These are phyloP conservation scores for Sphagnum contortum DNA, from an alignment of 225 moss, liverwort and hornwort species.

Conservation along the genomic window DNA sequence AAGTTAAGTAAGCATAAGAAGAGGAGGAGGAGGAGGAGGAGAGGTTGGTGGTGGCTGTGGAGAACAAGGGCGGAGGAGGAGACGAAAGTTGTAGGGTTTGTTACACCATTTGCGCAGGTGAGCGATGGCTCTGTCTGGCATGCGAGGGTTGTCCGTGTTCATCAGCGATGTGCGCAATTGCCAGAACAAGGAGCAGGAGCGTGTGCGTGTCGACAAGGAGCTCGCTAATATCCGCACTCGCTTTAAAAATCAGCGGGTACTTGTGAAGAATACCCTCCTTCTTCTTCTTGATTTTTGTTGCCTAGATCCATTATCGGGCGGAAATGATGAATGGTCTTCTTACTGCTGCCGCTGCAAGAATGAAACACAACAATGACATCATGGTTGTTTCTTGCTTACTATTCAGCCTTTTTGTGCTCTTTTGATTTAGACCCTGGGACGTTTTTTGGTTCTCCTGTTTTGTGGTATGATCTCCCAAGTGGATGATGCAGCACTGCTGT, in stretches of 20 bases:
- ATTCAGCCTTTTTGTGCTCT: too few relatives aligned
- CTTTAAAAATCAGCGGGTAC: slow-evolving; percentile 91
- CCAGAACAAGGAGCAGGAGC: slow-evolving; percentile 97
- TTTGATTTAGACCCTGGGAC: too few relatives aligned
- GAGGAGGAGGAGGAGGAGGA: too few relatives aligned
- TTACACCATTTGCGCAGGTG: background rate
- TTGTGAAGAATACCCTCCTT: slow-evolving; percentile 9
- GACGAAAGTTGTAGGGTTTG: too few relatives aligned
- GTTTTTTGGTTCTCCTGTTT: too few relatives aligned
- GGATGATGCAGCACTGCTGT: too few relatives aligned
- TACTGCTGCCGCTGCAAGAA: background rate
- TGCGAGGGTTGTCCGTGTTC: slow-evolving; percentile 93
- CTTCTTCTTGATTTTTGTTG: background rate
- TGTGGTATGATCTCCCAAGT: too few relatives aligned
- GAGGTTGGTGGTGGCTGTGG: too few relatives aligned
- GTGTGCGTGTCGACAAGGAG: slow-evolving; percentile 93
- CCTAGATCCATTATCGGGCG: background rate
- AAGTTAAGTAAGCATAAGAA: too few relatives aligned
- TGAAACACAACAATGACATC: background rate
- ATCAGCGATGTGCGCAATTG: slow-evolving; percentile 99
- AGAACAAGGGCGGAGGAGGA: too few relatives aligned
- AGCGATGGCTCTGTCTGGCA: slow-evolving; percentile 90
- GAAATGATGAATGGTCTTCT: background rate
- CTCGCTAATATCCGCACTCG: slow-evolving; percentile 97
- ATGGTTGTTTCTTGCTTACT: too few relatives aligned